Evolutionary conservation across 1,139 yeast genomes (phyloP), one percentile per base, ranked within the genome.

Genomic region (Pichia sp.): DNA sequence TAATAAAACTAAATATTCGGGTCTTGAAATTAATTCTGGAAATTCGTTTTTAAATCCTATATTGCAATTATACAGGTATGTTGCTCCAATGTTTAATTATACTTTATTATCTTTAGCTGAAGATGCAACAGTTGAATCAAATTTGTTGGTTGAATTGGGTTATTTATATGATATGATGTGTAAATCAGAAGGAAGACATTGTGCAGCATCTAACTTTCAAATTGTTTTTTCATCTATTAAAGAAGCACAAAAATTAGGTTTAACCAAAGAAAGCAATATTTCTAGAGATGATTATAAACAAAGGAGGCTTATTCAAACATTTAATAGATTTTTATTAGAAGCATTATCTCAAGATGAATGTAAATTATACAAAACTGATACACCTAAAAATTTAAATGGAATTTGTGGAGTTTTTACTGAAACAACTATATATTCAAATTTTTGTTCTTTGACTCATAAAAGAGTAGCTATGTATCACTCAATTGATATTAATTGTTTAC

Each of bases 161-260:
- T 87, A 89, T 53, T 69, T 94, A 25, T 87, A 81, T 67, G 97
- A 94, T 60, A 92, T 92, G 98, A 75, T 92, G 69, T 74, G 75
- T 46, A 87, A 87, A 62, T 89, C 96, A 0, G 69, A 76, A 30
- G 94, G 95, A 0, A 74, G 76, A 62, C 79, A 86, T 68, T 70
- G 86, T 56, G 72, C 83, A 44, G 84, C 92, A 0, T 71, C 86
- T 7, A 88, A 92, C 61, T 89, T 92, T 65, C 75, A 79, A 64
- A 61, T 69, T 61, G 53, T 73, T 43, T 62, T 83, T 51, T 71
- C 72, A 49, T 68, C 76, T 5, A 68, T 74, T 34, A 66, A 68
- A 4, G 73, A 72, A 30, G 82, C 82, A 0, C 66, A 66, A 9
- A 66, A 70, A 1, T 65, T 78, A 29, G 81, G 82, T 0, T 68